Conservation (phyloP, 2,329 filamentous ascomycete species). For the Thermoascus crustaceus region DNA sequence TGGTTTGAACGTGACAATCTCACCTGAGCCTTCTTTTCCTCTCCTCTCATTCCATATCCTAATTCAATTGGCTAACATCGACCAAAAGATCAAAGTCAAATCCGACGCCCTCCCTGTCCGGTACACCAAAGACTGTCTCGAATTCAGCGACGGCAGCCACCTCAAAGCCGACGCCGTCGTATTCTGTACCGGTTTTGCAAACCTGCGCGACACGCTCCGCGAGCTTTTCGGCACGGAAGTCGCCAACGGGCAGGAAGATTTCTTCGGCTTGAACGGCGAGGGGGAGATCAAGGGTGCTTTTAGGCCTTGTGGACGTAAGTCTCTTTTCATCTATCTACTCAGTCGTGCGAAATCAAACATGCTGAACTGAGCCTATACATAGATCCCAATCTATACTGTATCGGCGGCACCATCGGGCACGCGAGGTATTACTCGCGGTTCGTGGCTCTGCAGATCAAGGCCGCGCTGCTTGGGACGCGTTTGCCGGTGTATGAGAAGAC, state of each 20-base stretch:
- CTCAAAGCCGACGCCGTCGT: conserved; percentile 41
- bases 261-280: conserved; percentile 39
- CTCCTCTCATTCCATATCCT: neutral
- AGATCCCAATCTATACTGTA: conserved; percentile 35
- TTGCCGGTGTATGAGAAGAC: too few species aligned
- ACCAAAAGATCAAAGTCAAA: conserved; percentile 36
- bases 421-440: conserved; percentile 36
- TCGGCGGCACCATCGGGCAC: conserved; percentile 36
- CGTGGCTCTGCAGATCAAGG: conserved; percentile 41
- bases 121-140: conserved; percentile 33
- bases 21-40: too few species aligned
- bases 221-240: conserved; percentile 35
- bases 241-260: conserved; percentile 35
- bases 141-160: conserved; percentile 36
- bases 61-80: neutral
- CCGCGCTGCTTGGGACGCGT: conserved; percentile 14
- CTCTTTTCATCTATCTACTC: neutral
- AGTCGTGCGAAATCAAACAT: neutral
- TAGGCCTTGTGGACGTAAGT: conserved; percentile 30
- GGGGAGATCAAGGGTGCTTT: conserved; percentile 41
- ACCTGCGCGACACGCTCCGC: conserved; percentile 33
- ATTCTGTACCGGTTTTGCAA: conserved; percentile 40
- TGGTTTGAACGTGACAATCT: neutral
- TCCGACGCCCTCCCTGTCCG: conserved; percentile 26
- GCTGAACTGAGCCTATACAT: conserved; percentile 1